phyloP scores from a whole-genome alignment of 257 asterid species.

The Verbascum thapsus region DNA sequence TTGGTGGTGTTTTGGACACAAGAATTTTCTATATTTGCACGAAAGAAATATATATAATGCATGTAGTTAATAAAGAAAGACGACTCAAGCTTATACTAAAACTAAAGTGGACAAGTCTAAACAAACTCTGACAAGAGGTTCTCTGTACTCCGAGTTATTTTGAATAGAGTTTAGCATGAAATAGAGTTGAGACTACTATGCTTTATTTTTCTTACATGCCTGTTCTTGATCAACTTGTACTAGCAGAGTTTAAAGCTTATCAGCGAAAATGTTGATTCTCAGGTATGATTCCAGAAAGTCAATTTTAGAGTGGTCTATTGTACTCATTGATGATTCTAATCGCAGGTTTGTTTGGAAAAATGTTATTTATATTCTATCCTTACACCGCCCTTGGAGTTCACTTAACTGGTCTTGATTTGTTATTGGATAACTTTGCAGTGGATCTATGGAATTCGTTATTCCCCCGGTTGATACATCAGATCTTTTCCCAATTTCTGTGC shows the following conservation, averaged over 20 bases:
- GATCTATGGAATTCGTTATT: conserved; percentile 64
- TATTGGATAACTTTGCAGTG: conserved; percentile 46
- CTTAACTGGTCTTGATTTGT: conserved; percentile 34
- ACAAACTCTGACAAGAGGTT: neutral
- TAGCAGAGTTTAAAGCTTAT: conserved; percentile 11
- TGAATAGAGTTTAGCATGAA: neutral
- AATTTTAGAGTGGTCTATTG: conserved; percentile 62
- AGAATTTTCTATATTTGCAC: no score
- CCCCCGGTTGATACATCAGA: conserved; percentile 56
- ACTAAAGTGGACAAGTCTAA: neutral
- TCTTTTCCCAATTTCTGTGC: conserved; percentile 65
- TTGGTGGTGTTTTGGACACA: no score
- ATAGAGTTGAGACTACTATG: neutral
- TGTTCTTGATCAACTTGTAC: neutral
- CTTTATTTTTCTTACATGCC: no score
- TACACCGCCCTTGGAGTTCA: neutral
- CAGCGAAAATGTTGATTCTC: conserved; percentile 6
- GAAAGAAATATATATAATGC: no score
- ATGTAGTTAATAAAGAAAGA: conserved; percentile 1
- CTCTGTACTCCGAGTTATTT: neutral
- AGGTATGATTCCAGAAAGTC: conserved; percentile 66
- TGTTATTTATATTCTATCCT: neutral
- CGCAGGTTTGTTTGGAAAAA: conserved; percentile 49
- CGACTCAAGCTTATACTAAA: neutral
- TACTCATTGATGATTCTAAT: conserved; percentile 63